phyloP scores from a whole-genome alignment of 768 basidiomycete species.

The Coprinopsis marcescibilis region DNA sequence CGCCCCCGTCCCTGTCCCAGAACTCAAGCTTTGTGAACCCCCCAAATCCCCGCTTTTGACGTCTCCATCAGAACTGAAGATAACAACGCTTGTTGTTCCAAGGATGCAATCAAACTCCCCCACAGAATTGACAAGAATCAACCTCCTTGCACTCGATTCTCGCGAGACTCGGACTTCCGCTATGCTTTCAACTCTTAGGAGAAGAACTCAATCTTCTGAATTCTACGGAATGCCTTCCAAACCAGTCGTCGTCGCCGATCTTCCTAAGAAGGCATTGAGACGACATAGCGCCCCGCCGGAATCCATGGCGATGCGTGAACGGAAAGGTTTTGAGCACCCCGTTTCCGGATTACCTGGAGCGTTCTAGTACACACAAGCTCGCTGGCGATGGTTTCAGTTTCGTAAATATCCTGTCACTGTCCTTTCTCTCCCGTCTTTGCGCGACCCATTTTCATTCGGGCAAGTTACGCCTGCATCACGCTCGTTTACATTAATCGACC shows the following conservation, averaged over 20 bases:
- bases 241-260: neutral
- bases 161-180: conserved; percentile 53
- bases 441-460: too few species aligned
- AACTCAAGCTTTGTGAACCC: conserved; percentile 25
- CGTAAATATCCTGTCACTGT: conserved; percentile 5
- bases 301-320: conserved; percentile 38
- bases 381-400: too few species aligned
- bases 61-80: conserved; percentile 34
- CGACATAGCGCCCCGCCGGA: conserved; percentile 64
- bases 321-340: conserved; percentile 54
- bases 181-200: conserved; percentile 61
- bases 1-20: conserved; percentile 22
- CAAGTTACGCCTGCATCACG: too few species aligned
- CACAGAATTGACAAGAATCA: conserved; percentile 46
- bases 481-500: too few species aligned
- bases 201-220: conserved; percentile 44
- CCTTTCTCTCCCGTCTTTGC: too few species aligned
- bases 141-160: conserved; percentile 44
- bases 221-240: conserved; percentile 15
- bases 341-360: conserved; percentile 53
- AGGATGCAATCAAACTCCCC: conserved; percentile 37
- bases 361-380: too few species aligned
- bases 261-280: conserved; percentile 32
- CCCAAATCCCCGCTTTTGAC: conserved; percentile 31
- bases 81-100: conserved; percentile 45